phyloP scores from a whole-genome alignment of 1,139 yeast species.

The Lodderomyces parapsilosis region DNA sequence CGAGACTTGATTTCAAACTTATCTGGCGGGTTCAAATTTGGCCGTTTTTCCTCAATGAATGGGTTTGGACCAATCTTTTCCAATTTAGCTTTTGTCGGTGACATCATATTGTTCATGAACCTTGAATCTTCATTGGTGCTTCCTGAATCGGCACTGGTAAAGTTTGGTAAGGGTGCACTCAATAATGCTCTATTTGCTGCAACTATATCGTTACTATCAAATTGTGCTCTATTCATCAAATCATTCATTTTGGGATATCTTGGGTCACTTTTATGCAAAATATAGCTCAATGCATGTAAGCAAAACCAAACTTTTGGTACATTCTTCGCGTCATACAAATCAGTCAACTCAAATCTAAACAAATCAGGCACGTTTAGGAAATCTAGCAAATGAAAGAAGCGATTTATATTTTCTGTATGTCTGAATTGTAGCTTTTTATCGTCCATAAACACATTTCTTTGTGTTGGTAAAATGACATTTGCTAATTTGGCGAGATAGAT shows the following conservation, averaged over 20 bases:
- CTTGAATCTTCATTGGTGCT: conserved; percentile 19
- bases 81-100: conserved; percentile 8
- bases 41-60: conserved; percentile 8
- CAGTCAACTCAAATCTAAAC: conserved; percentile 88
- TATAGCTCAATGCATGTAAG: conserved; percentile 81
- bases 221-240: conserved; percentile 61
- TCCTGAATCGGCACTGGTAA: conserved; percentile 45
- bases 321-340: conserved; percentile 87
- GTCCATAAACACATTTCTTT: conserved; percentile 40
- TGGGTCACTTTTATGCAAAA: conserved; percentile 50
- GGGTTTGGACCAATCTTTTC: conserved; percentile 14
- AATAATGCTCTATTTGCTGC: conserved; percentile 67
- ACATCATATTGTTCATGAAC: conserved; percentile 24
- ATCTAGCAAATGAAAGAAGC: conserved; percentile 72
- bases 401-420: conserved; percentile 90
- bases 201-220: conserved; percentile 65
- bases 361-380: conserved; percentile 78
- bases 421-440: conserved; percentile 70
- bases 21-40: neutral
- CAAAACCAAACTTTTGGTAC: conserved; percentile 94
- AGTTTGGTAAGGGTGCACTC: conserved; percentile 63
- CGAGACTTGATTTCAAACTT: neutral
- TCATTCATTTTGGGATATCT: conserved; percentile 63
- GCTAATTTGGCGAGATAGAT: conserved; percentile 81
- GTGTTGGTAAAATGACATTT: conserved; percentile 68